A percentile compares a stretch with the other conserved stretches of the same genome.
These are phyloP conservation scores for Macrolepiota albuminosa DNA, from an alignment of 768 basidiomycete genomes.

Conservation along the genomic window DNA sequence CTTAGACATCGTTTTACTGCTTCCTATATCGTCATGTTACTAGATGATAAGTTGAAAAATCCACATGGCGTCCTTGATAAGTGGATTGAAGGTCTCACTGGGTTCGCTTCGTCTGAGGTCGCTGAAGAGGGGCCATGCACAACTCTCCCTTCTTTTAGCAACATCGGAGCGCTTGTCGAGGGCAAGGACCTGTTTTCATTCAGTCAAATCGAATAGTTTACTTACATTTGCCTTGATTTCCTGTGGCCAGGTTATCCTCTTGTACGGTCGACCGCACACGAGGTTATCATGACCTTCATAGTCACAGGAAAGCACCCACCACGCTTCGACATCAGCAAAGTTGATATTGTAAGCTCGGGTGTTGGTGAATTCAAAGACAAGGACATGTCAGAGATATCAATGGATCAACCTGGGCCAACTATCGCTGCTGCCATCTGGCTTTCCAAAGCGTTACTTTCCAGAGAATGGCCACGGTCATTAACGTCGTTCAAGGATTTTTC, in stretches of 20 bases:
- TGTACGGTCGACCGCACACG: background rate
- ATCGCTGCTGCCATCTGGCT: constrained; percentile 3
- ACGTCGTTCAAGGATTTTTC: background rate
- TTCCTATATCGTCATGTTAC: background rate
- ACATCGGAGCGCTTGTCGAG: background rate
- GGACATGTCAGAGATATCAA: background rate
- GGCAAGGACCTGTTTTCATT: background rate
- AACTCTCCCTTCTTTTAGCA: background rate
- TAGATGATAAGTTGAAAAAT: background rate
- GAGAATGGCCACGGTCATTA: background rate
- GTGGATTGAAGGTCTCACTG: background rate
- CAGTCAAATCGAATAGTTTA: too few species aligned
- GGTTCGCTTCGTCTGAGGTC: background rate
- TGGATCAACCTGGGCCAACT: background rate
- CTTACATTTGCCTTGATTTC: background rate
- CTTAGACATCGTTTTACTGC: background rate
- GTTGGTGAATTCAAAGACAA: constrained; percentile 1
- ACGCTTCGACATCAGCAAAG: background rate
- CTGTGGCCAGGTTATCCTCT: background rate
- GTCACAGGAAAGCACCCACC: constrained; percentile 1
- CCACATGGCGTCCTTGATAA: background rate
- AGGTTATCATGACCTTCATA: constrained; percentile 2
- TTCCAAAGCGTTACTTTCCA: background rate
- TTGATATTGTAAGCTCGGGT: constrained; percentile 1
- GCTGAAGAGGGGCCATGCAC: background rate